These are phyloP conservation scores for Monosporozyma solicola DNA, from an alignment of 805 yeast genomes.

Conservation along the genomic window DNA sequence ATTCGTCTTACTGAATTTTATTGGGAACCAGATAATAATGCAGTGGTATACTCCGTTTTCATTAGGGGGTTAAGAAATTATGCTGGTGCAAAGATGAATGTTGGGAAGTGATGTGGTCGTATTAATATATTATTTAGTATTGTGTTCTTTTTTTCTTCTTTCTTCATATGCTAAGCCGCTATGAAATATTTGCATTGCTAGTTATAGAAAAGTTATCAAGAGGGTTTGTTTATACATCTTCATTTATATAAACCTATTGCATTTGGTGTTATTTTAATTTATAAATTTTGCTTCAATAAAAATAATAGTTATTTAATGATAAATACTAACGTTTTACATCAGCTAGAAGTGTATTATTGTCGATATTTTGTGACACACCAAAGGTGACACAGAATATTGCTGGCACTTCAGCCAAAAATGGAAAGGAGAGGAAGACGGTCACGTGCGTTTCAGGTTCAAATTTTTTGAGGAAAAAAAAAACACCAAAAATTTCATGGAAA, in stretches of 20 bases:
- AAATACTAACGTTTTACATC: background rate
- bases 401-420: too few species aligned
- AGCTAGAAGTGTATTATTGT: background rate
- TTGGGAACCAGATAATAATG: slow-evolving; percentile 80
- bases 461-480: background rate
- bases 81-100: slow-evolving; percentile 74
- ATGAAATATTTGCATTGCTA: background rate
- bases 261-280: background rate
- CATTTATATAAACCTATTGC: background rate
- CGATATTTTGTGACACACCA: too few species aligned
- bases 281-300: background rate
- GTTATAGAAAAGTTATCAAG: background rate
- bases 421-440: background rate
- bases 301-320: too few species aligned
- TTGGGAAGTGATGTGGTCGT: slow-evolving; percentile 53
- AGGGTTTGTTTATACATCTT: background rate
- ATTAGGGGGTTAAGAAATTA: slow-evolving; percentile 67
- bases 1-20: slow-evolving; percentile 81
- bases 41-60: slow-evolving; percentile 75
- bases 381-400: too few species aligned
- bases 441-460: background rate
- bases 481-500: background rate
- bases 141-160: background rate
- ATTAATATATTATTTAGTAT: background rate
- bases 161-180: background rate